A percentile compares a stretch with the other conserved stretches of the same genome.
Evolutionary conservation across 495 filamentous ascomycete species (phyloP).

Genomic region (Talaromyces ruber): DNA sequence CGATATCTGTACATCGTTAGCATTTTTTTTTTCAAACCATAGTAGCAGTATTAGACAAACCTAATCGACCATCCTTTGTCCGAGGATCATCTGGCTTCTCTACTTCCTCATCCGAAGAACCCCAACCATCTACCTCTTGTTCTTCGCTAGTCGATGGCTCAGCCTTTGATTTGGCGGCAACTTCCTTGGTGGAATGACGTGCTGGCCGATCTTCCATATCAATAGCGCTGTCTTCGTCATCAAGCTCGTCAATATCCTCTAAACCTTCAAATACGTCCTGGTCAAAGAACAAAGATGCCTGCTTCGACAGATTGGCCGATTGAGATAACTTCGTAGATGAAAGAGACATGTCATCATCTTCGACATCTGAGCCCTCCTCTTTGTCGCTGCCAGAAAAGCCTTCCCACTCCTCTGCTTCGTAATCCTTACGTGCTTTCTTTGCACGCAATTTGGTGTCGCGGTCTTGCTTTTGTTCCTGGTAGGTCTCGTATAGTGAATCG

Average conservation of each 20-base stretch:
- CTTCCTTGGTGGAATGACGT: conserved; percentile 12
- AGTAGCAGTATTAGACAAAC: conserved; percentile 23
- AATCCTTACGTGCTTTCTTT: conserved; percentile 77
- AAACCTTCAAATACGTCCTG: conserved; percentile 91
- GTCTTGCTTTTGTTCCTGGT: conserved; percentile 69
- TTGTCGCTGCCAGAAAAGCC: conserved; percentile 65
- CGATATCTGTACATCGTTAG: conserved; percentile 63
- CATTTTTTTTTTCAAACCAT: neutral
- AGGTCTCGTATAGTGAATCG: conserved; percentile 77
- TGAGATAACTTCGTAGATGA: conserved; percentile 37
- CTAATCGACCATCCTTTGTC: conserved; percentile 58
- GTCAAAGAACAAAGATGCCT: conserved; percentile 82
- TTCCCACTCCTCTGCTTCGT: conserved; percentile 82
- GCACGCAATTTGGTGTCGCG: conserved; percentile 78
- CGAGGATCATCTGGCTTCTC: conserved; percentile 59
- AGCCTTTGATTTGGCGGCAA: conserved; percentile 14
- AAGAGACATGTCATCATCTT: conserved; percentile 42
- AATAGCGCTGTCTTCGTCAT: conserved; percentile 32
- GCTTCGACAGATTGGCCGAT: conserved; percentile 59
- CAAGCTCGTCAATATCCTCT: conserved; percentile 40
- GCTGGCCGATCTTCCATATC: conserved; percentile 32
- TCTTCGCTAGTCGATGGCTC: conserved; percentile 47
- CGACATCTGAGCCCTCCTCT: conserved; percentile 43
- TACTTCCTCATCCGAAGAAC: conserved; percentile 44
- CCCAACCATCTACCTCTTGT: conserved; percentile 38